These are phyloP conservation scores for Leptodermis oblonga DNA, from an alignment of 257 asterid species.

Conservation along the genomic window DNA sequence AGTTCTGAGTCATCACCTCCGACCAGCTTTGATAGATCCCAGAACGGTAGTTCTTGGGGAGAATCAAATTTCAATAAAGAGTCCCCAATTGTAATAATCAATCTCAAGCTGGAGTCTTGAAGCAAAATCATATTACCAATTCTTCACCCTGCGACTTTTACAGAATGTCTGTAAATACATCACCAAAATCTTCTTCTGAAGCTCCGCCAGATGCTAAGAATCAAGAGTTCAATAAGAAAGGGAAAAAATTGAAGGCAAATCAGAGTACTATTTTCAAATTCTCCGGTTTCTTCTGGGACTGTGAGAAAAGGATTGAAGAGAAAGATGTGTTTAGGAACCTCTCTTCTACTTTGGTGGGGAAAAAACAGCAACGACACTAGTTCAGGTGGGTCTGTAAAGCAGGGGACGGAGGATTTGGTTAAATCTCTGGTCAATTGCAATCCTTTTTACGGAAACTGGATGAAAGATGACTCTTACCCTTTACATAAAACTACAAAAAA, in stretches of 20 bases:
- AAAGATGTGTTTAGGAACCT: conserved; percentile 36
- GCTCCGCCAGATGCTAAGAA: conserved; percentile 24
- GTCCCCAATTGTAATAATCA: conserved; percentile 22
- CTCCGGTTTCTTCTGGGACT: conserved; percentile 18
- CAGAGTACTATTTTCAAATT: conserved; percentile 23
- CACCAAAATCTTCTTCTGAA: conserved; percentile 18
- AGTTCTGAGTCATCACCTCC: conserved; percentile 8
- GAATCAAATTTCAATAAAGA: conserved; percentile 12
- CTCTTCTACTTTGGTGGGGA: conserved; percentile 41
- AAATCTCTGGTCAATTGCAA: conserved; percentile 56
- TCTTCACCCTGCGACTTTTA: neutral
- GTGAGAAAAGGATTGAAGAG: conserved; percentile 32
- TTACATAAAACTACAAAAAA: too few relatives aligned
- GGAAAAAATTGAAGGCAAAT: conserved; percentile 33
- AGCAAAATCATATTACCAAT: conserved; percentile 22
- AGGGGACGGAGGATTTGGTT: conserved; percentile 42
- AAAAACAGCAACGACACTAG: conserved; percentile 27
- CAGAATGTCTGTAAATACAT: conserved; percentile 6
- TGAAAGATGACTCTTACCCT: conserved; percentile 74
- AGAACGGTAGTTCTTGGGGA: conserved; percentile 5
- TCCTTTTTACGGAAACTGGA: conserved; percentile 89
- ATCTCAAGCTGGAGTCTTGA: conserved; percentile 18
- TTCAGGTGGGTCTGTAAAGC: conserved; percentile 19
- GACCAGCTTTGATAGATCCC: conserved; percentile 18
- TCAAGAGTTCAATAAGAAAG: conserved; percentile 38